Percentiles rank a stretch among this genome's conserved stretches.
Evolutionary conservation across 768 basidiomycete genomes (phyloP).

Genomic region (Roridomyces roridus): DNA sequence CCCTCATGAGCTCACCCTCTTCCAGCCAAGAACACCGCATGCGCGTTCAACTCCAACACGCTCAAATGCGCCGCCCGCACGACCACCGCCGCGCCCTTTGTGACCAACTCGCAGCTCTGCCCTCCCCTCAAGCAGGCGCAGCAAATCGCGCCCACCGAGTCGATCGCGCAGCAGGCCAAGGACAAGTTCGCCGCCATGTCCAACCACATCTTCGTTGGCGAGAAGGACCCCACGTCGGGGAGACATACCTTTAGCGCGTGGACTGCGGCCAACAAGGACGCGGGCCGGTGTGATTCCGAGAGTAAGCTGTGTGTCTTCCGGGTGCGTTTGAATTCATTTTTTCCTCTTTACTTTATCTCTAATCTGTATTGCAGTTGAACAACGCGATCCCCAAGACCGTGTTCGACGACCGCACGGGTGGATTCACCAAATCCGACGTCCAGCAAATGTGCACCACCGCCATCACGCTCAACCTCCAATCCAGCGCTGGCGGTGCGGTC

Average conservation of each 20-base stretch:
- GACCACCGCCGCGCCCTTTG: constrained; percentile 1
- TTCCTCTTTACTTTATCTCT: not conserved
- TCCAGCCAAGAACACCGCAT: constrained; percentile 5
- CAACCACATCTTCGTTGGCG: constrained; percentile 5
- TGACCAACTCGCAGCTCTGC: constrained; percentile 5
- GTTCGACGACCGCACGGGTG: constrained; percentile 5
- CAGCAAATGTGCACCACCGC: constrained; percentile 10
- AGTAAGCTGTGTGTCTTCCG: constrained; percentile 9
- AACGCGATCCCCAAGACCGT: constrained; percentile 8
- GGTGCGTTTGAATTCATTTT: not conserved
- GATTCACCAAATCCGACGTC: not conserved
- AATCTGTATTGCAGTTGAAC: too few species aligned
- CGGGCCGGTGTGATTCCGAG: constrained; percentile 6
- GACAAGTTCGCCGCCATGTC: constrained; percentile 4
- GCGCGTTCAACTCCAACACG: constrained; percentile 7
- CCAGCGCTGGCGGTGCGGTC: not conserved
- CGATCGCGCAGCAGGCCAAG: not conserved
- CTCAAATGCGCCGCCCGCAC: not conserved
- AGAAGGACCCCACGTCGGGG: constrained; percentile 2
- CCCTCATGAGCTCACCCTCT: not conserved
- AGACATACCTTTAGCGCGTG: constrained; percentile 3
- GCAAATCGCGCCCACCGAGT: constrained; percentile 2
- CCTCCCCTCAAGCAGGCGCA: constrained; percentile 6
- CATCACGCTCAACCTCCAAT: constrained; percentile 7
- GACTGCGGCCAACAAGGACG: constrained; percentile 4